These are phyloP conservation scores for Xylariaceae sp. DNA, from an alignment of 2,329 filamentous ascomycete species.

Conservation along the genomic window DNA sequence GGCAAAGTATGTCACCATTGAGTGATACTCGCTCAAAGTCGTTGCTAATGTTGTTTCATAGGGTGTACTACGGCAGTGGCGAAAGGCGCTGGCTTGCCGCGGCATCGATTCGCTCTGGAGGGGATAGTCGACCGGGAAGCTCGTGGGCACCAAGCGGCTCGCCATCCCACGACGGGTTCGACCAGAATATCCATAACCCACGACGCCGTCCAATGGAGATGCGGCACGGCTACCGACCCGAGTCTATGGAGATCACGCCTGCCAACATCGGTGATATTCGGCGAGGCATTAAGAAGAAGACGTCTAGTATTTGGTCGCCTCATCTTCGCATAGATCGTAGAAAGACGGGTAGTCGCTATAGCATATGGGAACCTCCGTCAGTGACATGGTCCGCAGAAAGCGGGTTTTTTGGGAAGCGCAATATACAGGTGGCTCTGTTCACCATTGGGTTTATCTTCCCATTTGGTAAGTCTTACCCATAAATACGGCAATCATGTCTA, in stretches of 20 bases:
- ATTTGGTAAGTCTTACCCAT: slow-evolving; percentile 51
- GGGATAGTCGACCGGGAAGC: slow-evolving; percentile 43
- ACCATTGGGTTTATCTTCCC: slow-evolving; percentile 74
- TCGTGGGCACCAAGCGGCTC: slow-evolving; percentile 42
- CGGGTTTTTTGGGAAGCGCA: slow-evolving; percentile 60
- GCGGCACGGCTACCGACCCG: slow-evolving; percentile 26
- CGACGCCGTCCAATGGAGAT: slow-evolving; percentile 26
- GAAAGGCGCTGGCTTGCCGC: slow-evolving; percentile 50
- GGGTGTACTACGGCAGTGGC: slow-evolving; percentile 67
- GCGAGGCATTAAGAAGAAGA: slow-evolving; percentile 39
- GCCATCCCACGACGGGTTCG: slow-evolving; percentile 45
- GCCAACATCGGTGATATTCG: slow-evolving; percentile 24
- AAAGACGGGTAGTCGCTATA: slow-evolving; percentile 44
- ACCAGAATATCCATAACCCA: slow-evolving; percentile 27
- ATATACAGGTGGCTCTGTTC: slow-evolving; percentile 72
- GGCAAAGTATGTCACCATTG: slow-evolving; percentile 39
- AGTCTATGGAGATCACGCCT: slow-evolving; percentile 40
- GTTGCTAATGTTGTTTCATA: slow-evolving; percentile 28
- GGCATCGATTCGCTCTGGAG: slow-evolving; percentile 44
- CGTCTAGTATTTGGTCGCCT: slow-evolving; percentile 67
- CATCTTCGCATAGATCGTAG: slow-evolving; percentile 64
- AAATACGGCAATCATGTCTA: background rate
- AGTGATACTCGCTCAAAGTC: background rate
- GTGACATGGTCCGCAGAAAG: slow-evolving; percentile 60
- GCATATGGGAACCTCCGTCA: slow-evolving; percentile 70